Evolutionary conservation across 176 grass and related monocot genomes (phyloP).

Genomic region (Coix lacrymajobi): DNA sequence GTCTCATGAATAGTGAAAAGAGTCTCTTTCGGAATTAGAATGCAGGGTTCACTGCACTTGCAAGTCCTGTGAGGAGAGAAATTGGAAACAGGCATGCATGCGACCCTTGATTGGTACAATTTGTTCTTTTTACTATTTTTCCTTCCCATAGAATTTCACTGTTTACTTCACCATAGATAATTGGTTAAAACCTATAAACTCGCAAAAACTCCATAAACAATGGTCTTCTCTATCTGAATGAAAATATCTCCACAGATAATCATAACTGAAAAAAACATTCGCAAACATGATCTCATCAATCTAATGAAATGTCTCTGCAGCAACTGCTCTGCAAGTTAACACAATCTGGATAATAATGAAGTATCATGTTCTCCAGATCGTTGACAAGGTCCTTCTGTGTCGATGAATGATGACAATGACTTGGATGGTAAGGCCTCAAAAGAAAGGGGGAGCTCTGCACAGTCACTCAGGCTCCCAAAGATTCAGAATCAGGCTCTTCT

Average conservation of each 20-base stretch:
- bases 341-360: neutral
- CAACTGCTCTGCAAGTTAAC: constrained; percentile 3
- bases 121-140: neutral
- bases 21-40: too few relatives aligned
- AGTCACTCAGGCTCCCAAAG: constrained; percentile 36
- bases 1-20: too few relatives aligned
- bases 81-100: constrained; percentile 61
- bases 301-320: neutral
- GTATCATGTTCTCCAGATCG: constrained; percentile 46
- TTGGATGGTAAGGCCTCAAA: constrained; percentile 72
- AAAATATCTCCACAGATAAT: neutral
- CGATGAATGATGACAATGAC: constrained; percentile 61
- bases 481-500: constrained; percentile 76
- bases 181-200: neutral
- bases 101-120: constrained; percentile 3
- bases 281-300: neutral
- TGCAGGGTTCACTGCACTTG: constrained; percentile 46
- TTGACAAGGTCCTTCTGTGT: constrained; percentile 38
- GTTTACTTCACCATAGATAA: neutral
- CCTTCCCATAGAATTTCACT: neutral
- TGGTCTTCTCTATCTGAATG: constrained; percentile 7
- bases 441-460: constrained; percentile 50
- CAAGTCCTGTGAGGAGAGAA: constrained; percentile 80
- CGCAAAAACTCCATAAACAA: neutral
- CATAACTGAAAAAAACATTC: neutral